Evolutionary conservation across 345 rosid genomes (phyloP).

Genomic region (Gynandropsis gynandra): DNA sequence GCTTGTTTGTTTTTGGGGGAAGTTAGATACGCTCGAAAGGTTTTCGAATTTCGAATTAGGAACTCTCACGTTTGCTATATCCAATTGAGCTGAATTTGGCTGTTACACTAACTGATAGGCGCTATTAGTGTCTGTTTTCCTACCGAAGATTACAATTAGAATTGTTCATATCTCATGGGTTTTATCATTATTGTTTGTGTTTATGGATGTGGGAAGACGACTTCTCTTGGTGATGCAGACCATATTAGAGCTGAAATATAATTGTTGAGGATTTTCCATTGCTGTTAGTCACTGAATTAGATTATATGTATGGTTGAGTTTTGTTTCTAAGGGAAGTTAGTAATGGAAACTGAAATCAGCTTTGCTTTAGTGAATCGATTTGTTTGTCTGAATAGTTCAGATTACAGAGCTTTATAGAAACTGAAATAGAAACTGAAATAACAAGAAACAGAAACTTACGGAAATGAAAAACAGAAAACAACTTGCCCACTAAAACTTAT

Average conservation of each 20-base stretch:
- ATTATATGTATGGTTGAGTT: slow-evolving; percentile 8
- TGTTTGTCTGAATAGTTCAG: too few species aligned
- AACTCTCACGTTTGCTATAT: not conserved
- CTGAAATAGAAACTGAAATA: too few species aligned
- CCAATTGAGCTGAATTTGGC: not conserved
- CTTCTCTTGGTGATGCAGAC: slow-evolving; percentile 77
- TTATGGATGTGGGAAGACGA: slow-evolving; percentile 95
- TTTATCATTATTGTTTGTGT: slow-evolving; percentile 83
- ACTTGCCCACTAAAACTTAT: too few species aligned
- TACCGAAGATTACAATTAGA: slow-evolving; percentile 78
- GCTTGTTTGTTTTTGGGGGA: not conserved
- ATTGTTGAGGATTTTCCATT: not conserved
- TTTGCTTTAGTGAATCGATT: too few species aligned
- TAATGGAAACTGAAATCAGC: too few species aligned
- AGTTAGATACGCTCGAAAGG: not conserved
- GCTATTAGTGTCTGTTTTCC: slow-evolving; percentile 84
- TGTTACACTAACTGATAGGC: too few species aligned
- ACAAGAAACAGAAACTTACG: too few species aligned
- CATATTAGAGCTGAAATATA: not conserved
- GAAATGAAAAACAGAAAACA: too few species aligned
- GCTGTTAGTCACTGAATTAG: not conserved
- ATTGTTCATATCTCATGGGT: slow-evolving; percentile 31
- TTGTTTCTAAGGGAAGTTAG: slow-evolving; percentile 69
- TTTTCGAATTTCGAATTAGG: not conserved
- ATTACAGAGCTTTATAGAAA: too few species aligned